A percentile compares a stretch with the other conserved stretches of the same genome.
These are phyloP conservation scores for Sphaerulina musiva DNA, from an alignment of 2,329 filamentous ascomycete genomes.

Conservation along the genomic window DNA sequence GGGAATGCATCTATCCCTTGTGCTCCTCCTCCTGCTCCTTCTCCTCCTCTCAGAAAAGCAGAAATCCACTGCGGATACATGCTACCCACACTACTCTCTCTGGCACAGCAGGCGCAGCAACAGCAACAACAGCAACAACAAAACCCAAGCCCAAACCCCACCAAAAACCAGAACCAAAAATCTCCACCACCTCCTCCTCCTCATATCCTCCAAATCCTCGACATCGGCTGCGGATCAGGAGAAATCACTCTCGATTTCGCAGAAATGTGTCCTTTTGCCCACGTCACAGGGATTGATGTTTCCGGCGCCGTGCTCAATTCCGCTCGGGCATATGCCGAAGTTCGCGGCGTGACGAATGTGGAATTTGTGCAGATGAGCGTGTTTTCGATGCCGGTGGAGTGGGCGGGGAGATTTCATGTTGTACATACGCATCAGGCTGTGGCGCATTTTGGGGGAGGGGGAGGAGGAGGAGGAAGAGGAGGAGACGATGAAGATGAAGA, in stretches of 20 bases:
- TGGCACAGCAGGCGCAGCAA: no score
- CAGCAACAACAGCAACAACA: not conserved
- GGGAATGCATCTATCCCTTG: no score
- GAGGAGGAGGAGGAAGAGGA: constrained; percentile 15
- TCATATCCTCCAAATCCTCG: constrained; percentile 31
- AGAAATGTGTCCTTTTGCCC: constrained; percentile 17
- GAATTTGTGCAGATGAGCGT: constrained; percentile 89
- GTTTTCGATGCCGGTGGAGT: constrained; percentile 71
- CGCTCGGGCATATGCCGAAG: constrained; percentile 29
- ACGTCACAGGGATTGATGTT: constrained; percentile 35
- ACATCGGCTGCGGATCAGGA: constrained; percentile 37
- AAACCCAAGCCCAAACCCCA: not conserved
- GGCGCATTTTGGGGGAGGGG: constrained; percentile 48
- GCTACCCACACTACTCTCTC: constrained; percentile 7
- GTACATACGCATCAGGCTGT: constrained; percentile 58
- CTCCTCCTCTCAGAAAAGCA: not conserved
- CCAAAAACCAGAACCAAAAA: no score
- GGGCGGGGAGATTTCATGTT: constrained; percentile 69
- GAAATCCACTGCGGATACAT: constrained; percentile 14
- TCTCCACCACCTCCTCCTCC: constrained; percentile 6
- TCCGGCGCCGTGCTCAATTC: constrained; percentile 29
- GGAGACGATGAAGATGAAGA: no score
- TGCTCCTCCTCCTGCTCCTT: no score
- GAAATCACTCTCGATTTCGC: constrained; percentile 35
- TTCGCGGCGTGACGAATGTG: constrained; percentile 51